Evolutionary conservation across 2,329 filamentous ascomycete genomes (phyloP), one percentile per base, ranked within the genome.

Genomic region (Aspergillus pseudotamarii): DNA sequence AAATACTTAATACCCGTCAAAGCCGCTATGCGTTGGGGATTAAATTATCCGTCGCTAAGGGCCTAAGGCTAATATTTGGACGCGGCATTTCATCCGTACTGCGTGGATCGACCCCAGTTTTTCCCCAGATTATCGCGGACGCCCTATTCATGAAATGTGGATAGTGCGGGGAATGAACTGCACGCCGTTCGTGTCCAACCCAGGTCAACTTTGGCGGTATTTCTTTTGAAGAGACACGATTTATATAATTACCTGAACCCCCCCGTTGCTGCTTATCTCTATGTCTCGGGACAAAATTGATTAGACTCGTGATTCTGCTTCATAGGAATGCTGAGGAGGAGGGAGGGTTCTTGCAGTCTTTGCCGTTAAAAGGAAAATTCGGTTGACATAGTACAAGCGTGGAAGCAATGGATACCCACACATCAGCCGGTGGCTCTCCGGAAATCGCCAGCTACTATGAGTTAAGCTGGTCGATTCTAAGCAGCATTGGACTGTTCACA

Each of bases 401-500:
- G 26, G 26, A 28, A 28, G 46, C 46, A 16, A 50, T 50, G 51
- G 51, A 54, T 54, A 36, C 30, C 6, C 51, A 30, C 26, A 6
- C 23, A 1, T 19, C 46, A 30, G 3, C 46, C 10, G 16, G 30
- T 23, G 6, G 11, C 19, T 54, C 51, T 12, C 1, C 19, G 10
- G 32, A 54, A n/a, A 3, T 14, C 9, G 30, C 30, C 51, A 34
- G 51, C 11, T 64, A 60, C 21, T 63, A 64, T 41, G 64, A 66
- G 48, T 53, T 59, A 19, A 64, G 62, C 57, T 64, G 59, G 62
- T 61, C 59, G 0, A 61, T 66, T n/a, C 55, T 66, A 9, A 64
- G 62, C 58, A 64, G 57, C 28, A 66, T 66, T 19, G 64, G 62
- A 14, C n/a, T 66, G 21, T 66, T 60, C 46, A 45, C 61, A 12